These are phyloP conservation scores for Paragyromitra xinjiangensis DNA, from an alignment of 495 filamentous ascomycete genomes.

Conservation along the genomic window DNA sequence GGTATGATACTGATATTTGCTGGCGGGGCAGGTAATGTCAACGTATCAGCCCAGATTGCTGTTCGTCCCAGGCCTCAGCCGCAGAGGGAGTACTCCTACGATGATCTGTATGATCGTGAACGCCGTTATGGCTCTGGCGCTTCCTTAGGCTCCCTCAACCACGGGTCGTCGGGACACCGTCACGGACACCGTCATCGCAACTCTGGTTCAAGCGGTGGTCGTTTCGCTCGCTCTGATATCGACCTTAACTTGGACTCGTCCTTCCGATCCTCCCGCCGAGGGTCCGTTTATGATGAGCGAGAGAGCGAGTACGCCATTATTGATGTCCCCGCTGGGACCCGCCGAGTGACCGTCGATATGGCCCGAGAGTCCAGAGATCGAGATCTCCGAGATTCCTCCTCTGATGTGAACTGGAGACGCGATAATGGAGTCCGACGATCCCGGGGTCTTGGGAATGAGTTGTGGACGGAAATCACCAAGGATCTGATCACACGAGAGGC, in stretches of 20 bases:
- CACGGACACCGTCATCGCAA: slow-evolving; percentile 62
- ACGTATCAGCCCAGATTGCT: slow-evolving; percentile 27
- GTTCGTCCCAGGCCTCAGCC: slow-evolving; percentile 38
- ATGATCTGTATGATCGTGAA: slow-evolving; percentile 54
- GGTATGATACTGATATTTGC: slow-evolving; percentile 1
- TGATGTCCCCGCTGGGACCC: slow-evolving; percentile 81
- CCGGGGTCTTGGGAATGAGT: slow-evolving; percentile 67
- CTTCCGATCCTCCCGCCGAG: slow-evolving; percentile 43
- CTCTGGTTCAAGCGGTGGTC: slow-evolving; percentile 54
- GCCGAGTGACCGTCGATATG: slow-evolving; percentile 78
- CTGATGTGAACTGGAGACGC: slow-evolving; percentile 77
- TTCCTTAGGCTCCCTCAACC: slow-evolving; percentile 58
- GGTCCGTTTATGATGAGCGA: slow-evolving; percentile 61
- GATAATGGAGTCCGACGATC: slow-evolving; percentile 78
- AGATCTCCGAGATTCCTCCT: neutral
- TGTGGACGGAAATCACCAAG: slow-evolving; percentile 98
- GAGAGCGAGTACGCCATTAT: slow-evolving; percentile 80
- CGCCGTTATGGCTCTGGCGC: slow-evolving; percentile 50
- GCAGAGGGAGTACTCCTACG: slow-evolving; percentile 54
- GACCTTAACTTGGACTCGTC: slow-evolving; percentile 59
- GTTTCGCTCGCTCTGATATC: slow-evolving; percentile 60
- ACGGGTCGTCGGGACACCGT: slow-evolving; percentile 66
- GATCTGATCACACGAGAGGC: slow-evolving; percentile 88
- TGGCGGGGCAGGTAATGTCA: slow-evolving; percentile 45
- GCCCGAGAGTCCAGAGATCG: slow-evolving; percentile 20